A percentile compares a stretch with the other conserved stretches of the same genome.
phyloP scores from a whole-genome alignment of 2,329 filamentous ascomycete genomes.

The Coleophoma cylindrospora region DNA sequence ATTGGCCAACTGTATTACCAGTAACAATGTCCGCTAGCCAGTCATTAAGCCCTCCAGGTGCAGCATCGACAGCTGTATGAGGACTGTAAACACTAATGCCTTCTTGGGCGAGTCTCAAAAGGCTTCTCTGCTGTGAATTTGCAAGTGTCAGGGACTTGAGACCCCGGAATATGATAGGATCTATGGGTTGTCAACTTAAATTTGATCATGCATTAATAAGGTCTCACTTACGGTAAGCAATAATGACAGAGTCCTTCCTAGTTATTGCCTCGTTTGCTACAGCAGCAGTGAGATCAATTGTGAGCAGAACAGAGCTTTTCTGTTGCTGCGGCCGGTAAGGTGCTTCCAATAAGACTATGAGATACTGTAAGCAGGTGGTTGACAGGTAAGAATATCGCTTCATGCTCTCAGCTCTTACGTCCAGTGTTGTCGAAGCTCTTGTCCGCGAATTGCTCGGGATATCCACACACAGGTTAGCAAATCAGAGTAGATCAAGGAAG shows the following conservation, averaged over 20 bases:
- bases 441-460: slow-evolving; percentile 85
- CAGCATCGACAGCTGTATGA: slow-evolving; percentile 90
- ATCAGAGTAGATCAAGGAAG: background rate
- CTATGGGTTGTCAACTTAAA: slow-evolving; percentile 35
- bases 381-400: too few relatives aligned
- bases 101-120: slow-evolving; percentile 75
- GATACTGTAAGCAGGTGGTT: too few relatives aligned
- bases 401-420: slow-evolving; percentile 28
- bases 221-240: slow-evolving; percentile 72
- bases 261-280: slow-evolving; percentile 88
- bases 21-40: slow-evolving; percentile 89
- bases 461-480: slow-evolving; percentile 44
- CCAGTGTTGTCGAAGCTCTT: slow-evolving; percentile 97
- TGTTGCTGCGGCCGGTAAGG: slow-evolving; percentile 53
- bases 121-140: slow-evolving; percentile 81
- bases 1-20: slow-evolving; percentile 31
- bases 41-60: slow-evolving; percentile 79
- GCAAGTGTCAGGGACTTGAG: slow-evolving; percentile 82
- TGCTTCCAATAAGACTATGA: slow-evolving; percentile 61
- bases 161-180: slow-evolving; percentile 93
- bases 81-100: slow-evolving; percentile 95
- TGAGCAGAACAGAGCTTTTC: slow-evolving; percentile 68
- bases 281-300: slow-evolving; percentile 83
- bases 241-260: slow-evolving; percentile 69
- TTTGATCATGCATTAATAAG: background rate